A percentile compares a stretch with the other conserved stretches of the same genome.
phyloP scores from a whole-genome alignment of 129 eudicot species.

The Calendula officinalis region DNA sequence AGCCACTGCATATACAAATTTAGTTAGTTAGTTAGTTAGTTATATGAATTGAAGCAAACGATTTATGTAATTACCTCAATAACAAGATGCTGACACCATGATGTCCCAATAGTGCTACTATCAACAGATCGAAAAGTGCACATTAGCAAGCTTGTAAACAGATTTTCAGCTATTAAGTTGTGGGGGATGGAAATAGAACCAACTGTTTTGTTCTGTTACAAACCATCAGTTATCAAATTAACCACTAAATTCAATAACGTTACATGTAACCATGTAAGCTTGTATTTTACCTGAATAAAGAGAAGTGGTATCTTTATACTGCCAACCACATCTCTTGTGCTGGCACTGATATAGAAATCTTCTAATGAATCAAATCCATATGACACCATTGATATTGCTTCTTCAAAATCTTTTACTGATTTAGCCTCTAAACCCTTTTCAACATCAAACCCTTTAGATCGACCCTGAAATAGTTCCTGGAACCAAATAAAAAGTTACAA shows the following conservation, averaged over 20 bases:
- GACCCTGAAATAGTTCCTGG: conserved; percentile 91
- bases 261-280: background rate
- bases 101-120: conserved; percentile 30
- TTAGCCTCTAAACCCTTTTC: conserved; percentile 65
- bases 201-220: conserved; percentile 54
- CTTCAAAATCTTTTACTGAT: conserved; percentile 72
- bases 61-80: conserved; percentile 52
- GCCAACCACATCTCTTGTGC: conserved; percentile 57
- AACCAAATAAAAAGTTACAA: conserved; percentile 10
- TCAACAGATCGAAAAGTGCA: conserved; percentile 51
- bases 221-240: conserved; percentile 27
- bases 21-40: background rate
- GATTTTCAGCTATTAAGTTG: conserved; percentile 65
- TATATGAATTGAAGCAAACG: too few species aligned
- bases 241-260: conserved; percentile 4
- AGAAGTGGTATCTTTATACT: conserved; percentile 84
- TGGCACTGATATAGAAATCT: conserved; percentile 63
- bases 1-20: conserved; percentile 71
- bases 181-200: conserved; percentile 71
- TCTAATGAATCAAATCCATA: conserved; percentile 66
- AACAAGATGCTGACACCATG: conserved; percentile 70
- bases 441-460: conserved; percentile 72
- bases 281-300: conserved; percentile 69
- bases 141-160: conserved; percentile 77
- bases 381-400: conserved; percentile 77